These are phyloP conservation scores for Cryphonectria naterciae DNA, from an alignment of 2,329 filamentous ascomycete species.

Conservation along the genomic window DNA sequence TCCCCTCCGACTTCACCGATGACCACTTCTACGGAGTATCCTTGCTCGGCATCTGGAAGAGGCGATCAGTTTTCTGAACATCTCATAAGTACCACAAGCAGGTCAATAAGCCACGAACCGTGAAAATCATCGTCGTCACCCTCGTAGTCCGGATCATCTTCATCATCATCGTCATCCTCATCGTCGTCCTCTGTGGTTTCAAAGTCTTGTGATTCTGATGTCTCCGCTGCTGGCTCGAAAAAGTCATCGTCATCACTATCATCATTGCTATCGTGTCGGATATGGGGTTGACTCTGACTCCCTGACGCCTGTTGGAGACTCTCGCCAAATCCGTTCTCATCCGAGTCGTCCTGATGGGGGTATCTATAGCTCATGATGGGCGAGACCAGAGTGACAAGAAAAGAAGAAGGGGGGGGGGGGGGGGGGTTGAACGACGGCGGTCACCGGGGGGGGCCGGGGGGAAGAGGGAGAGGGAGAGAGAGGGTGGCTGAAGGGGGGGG, in stretches of 20 bases:
- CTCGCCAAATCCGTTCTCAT: slow-evolving; percentile 28
- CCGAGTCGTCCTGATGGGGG: slow-evolving; percentile 27
- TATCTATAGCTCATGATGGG: slow-evolving; percentile 27
- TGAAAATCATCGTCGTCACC: slow-evolving; percentile 34
- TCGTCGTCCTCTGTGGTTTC: slow-evolving; percentile 25
- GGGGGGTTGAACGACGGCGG: not conserved
- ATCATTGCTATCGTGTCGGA: slow-evolving; percentile 10
- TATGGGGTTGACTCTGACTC: slow-evolving; percentile 12
- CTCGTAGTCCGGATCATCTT: slow-evolving; percentile 32
- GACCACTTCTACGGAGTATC: slow-evolving; percentile 21
- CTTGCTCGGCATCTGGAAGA: slow-evolving; percentile 27
- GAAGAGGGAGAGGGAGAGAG: not conserved
- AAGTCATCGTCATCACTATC: slow-evolving; percentile 20
- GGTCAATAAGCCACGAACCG: slow-evolving; percentile 11
- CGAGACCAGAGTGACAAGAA: not conserved
- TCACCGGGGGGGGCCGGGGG: slow-evolving; percentile 7
- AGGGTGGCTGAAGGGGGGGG: not conserved
- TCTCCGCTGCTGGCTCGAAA: slow-evolving; percentile 26
- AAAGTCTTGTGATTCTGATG: not conserved
- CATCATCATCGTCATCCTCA: slow-evolving; percentile 34
- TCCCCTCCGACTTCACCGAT: slow-evolving; percentile 32
- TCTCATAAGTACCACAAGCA: not conserved
- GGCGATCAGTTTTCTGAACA: not conserved
- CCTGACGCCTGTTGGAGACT: slow-evolving; percentile 22
- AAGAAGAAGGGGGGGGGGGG: too few relatives aligned